A percentile compares a stretch with the other conserved stretches of the same genome.
Conservation (phyloP, 768 basidiomycete genomes). For the Bullera alba region DNA sequence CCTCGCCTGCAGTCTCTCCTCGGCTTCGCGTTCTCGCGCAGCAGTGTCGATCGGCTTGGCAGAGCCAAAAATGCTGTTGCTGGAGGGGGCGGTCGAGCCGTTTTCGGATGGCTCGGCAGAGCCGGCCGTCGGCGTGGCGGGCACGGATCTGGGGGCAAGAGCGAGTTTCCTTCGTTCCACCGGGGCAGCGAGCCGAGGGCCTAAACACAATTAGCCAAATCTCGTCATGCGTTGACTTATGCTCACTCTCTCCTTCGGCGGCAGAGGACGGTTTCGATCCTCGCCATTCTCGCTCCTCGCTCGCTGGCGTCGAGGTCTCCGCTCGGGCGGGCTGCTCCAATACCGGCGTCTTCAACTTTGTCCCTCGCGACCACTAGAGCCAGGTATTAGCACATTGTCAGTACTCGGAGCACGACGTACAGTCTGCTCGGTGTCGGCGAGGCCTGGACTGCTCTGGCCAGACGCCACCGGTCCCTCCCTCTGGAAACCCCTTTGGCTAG, state of each 20-base stretch:
- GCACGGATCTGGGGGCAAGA: conserved; percentile 70
- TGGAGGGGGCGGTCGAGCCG: conserved; percentile 59
- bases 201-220: conserved; percentile 53
- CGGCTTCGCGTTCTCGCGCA: conserved; percentile 54
- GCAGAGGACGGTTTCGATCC: conserved; percentile 21
- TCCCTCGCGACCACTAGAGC: conserved; percentile 44
- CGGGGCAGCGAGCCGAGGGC: conserved; percentile 55
- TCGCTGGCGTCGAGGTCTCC: conserved; percentile 15
- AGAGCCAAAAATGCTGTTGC: conserved; percentile 69
- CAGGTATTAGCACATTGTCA: conserved; percentile 4
- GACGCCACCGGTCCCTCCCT: conserved; percentile 5
- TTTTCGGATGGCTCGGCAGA: too few relatives aligned
- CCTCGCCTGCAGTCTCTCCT: conserved; percentile 33
- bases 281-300: conserved; percentile 42
- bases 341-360: conserved; percentile 37
- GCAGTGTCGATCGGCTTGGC: conserved; percentile 85
- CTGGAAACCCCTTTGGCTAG: conserved; percentile 42
- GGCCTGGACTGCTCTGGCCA: conserved; percentile 26
- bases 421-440: conserved; percentile 69
- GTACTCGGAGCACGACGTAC: conserved; percentile 19
- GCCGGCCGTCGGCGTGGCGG: conserved; percentile 53
- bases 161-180: conserved; percentile 72
- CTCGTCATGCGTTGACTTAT: conserved; percentile 4
- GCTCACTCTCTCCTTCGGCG: conserved; percentile 22
- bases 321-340: conserved; percentile 15